These are phyloP conservation scores for Wickerhamomyces pijperi DNA, from an alignment of 805 yeast species.

Conservation along the genomic window DNA sequence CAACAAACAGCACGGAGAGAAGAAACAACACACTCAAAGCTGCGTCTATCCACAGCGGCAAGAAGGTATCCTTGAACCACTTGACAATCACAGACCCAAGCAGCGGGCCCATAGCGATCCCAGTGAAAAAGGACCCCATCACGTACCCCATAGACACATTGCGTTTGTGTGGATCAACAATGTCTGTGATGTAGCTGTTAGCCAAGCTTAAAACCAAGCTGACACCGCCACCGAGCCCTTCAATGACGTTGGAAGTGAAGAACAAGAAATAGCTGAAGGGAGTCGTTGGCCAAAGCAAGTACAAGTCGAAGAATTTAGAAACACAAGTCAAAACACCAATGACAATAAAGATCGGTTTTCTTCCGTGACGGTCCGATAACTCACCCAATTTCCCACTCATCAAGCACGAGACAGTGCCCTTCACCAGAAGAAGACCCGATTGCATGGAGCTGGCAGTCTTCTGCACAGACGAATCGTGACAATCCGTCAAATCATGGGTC, in stretches of 20 bases:
- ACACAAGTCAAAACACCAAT: conserved; percentile 18
- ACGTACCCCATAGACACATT: conserved; percentile 47
- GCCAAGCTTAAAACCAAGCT: conserved; percentile 43
- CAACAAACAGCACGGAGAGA: conserved; percentile 24
- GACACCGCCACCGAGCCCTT: conserved; percentile 52
- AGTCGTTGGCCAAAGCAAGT: conserved; percentile 22
- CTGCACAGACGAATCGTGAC: conserved; percentile 32
- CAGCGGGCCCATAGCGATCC: conserved; percentile 57
- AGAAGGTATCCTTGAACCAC: conserved; percentile 16
- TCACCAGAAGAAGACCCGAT: conserved; percentile 28
- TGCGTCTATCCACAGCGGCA: conserved; percentile 22
- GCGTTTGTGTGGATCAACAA: conserved; percentile 51
- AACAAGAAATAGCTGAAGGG: conserved; percentile 28
- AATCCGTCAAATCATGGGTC: conserved; percentile 16
- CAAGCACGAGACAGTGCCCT: conserved; percentile 35
- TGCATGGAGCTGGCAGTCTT: conserved; percentile 35
- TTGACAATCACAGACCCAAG: conserved; percentile 33
- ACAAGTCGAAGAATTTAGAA: conserved; percentile 11
- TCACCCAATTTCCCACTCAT: conserved; percentile 56
- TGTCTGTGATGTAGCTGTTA: conserved; percentile 66
- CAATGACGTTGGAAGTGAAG: conserved; percentile 32
- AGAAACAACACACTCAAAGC: conserved; percentile 22
- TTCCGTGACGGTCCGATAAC: conserved; percentile 52
- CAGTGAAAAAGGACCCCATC: conserved; percentile 47
- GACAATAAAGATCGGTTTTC: conserved; percentile 36